phyloP scores from a whole-genome alignment of 2,329 filamentous ascomycete species.

The Aspergillus aculeatus region DNA sequence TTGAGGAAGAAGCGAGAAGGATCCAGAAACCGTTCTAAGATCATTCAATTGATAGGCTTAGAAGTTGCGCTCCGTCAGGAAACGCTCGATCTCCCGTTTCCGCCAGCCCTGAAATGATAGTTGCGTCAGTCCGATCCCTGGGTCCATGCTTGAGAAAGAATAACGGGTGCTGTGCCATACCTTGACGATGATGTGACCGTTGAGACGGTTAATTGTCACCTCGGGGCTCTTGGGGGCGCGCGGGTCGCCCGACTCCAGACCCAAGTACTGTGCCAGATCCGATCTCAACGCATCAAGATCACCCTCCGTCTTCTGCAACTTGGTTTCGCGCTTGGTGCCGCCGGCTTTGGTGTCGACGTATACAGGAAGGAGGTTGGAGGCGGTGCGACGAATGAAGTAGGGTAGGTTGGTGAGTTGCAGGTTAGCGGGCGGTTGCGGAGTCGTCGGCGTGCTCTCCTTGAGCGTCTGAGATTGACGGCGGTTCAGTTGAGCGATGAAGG shows the following conservation, averaged over 20 bases:
- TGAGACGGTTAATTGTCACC: conserved; percentile 58
- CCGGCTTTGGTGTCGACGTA: conserved; percentile 74
- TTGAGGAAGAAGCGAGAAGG: conserved; percentile 11
- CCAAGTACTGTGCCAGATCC: conserved; percentile 62
- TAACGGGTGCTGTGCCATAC: conserved; percentile 43
- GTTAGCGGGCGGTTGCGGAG: conserved; percentile 28
- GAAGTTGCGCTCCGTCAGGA: conserved; percentile 49
- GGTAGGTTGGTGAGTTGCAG: conserved; percentile 50
- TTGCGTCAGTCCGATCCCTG: background rate
- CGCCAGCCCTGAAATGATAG: conserved; percentile 47
- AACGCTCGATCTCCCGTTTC: conserved; percentile 50
- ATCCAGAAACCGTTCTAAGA: conserved; percentile 8
- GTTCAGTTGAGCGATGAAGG: conserved; percentile 39
- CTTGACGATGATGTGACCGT: conserved; percentile 72
- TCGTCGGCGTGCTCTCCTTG: conserved; percentile 26
- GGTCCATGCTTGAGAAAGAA: no score
- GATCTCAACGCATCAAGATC: conserved; percentile 62
- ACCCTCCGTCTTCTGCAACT: conserved; percentile 77
- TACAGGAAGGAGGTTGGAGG: conserved; percentile 69
- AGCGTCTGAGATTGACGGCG: conserved; percentile 38
- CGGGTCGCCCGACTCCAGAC: conserved; percentile 51
- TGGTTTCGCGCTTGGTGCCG: conserved; percentile 71
- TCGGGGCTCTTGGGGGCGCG: conserved; percentile 34
- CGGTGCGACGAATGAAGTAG: conserved; percentile 72
- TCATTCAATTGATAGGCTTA: conserved; percentile 24